Evolutionary conservation across 805 yeast genomes (phyloP).

Genomic region (Komagataella mondaviorum): DNA sequence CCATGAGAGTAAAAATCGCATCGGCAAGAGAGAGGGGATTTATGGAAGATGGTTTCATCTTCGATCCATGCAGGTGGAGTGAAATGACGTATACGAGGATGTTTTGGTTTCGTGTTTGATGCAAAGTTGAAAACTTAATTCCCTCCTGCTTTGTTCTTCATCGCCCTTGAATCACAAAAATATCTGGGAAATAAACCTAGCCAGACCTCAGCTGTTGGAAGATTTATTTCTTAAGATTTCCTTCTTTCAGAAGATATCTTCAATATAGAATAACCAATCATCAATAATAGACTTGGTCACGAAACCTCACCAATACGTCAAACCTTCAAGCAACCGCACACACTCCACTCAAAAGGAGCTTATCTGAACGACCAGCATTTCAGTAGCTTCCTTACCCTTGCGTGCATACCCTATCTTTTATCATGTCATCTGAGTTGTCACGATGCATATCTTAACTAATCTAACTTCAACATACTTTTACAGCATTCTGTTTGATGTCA

Average conservation of each 20-base stretch:
- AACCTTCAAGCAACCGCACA: not conserved
- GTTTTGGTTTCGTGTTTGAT: not conserved
- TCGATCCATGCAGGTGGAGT: not conserved
- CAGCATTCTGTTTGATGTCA: constrained; percentile 73
- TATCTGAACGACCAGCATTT: not conserved
- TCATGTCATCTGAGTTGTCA: not conserved
- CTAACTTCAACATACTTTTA: constrained; percentile 56
- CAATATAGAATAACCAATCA: not conserved
- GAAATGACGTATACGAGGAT: not conserved
- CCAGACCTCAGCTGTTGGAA: not conserved
- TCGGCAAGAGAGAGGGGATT: not conserved
- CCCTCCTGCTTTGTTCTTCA: not conserved
- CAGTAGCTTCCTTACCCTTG: not conserved
- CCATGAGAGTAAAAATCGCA: not conserved
- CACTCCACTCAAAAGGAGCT: not conserved
- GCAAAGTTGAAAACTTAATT: too few relatives aligned
- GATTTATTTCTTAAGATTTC: not conserved
- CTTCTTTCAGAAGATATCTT: too few relatives aligned
- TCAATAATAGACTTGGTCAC: not conserved
- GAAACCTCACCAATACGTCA: not conserved
- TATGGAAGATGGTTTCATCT: not conserved
- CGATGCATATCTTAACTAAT: not conserved
- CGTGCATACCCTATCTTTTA: not conserved
- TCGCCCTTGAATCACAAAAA: not conserved
- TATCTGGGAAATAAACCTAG: not conserved